Conservation (phyloP, 805 yeast species). For the Yamadazyma laniorum region DNA sequence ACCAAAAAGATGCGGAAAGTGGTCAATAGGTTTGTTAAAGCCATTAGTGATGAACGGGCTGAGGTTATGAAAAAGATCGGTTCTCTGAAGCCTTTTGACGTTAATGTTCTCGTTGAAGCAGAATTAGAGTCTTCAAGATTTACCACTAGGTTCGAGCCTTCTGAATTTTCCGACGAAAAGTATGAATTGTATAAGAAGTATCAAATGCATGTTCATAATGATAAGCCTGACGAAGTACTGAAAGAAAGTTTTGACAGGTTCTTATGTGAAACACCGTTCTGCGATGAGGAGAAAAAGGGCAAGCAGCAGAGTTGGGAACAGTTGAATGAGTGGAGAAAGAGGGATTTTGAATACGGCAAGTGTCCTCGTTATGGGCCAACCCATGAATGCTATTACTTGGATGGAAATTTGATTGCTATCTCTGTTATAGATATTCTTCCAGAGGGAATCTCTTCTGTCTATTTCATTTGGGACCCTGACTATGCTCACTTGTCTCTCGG, state of each 20-base stretch:
- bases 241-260: conserved; percentile 56
- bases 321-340: conserved; percentile 38
- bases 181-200: conserved; percentile 62
- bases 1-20: conserved; percentile 66
- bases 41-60: conserved; percentile 21
- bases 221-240: conserved; percentile 46
- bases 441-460: conserved; percentile 73
- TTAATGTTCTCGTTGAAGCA: conserved; percentile 36
- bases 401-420: conserved; percentile 64
- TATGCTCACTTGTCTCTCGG: conserved; percentile 70
- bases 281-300: conserved; percentile 23
- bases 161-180: conserved; percentile 55
- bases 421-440: conserved; percentile 80
- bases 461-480: conserved; percentile 86
- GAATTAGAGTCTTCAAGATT: conserved; percentile 37
- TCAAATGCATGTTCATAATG: conserved; percentile 70
- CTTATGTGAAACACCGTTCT: conserved; percentile 68
- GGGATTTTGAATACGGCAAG: background rate
- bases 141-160: conserved; percentile 51
- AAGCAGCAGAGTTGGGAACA: conserved; percentile 34
- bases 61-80: background rate
- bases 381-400: conserved; percentile 75
- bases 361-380: conserved; percentile 51
- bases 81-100: conserved; percentile 16
- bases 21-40: conserved; percentile 57